Evolutionary conservation across 139 green algal species (phyloP).

Genomic region (Micractinium sp.): DNA sequence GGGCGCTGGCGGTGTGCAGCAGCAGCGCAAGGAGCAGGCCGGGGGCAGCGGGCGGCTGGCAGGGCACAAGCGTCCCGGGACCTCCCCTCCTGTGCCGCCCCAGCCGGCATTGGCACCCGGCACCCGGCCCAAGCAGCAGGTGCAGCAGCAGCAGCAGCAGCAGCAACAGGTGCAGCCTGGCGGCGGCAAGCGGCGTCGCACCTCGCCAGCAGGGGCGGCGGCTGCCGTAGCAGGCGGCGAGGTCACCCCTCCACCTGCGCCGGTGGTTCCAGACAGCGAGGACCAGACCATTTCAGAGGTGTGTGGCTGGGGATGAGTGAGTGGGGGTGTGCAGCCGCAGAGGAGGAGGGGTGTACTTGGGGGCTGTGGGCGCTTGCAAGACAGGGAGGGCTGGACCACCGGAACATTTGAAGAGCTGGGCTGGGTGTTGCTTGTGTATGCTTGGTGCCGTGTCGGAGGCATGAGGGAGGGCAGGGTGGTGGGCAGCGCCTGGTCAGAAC

Average conservation of each 20-base stretch:
- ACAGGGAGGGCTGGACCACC: too few relatives aligned
- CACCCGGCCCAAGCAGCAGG: background rate
- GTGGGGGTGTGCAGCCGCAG: too few relatives aligned
- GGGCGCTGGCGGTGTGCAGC: background rate
- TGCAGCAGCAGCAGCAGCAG: background rate
- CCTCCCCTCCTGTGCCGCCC: background rate
- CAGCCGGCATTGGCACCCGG: background rate
- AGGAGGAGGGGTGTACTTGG: too few relatives aligned
- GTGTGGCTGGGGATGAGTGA: background rate
- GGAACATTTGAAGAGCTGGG: too few relatives aligned
- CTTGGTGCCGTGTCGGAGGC: too few relatives aligned
- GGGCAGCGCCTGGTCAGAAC: too few relatives aligned
- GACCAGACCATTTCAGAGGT: slow-evolving; percentile 31
- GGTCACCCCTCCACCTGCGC: background rate
- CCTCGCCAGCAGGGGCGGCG: background rate
- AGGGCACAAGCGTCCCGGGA: background rate
- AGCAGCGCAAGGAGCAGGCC: background rate
- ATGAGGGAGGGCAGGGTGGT: too few relatives aligned
- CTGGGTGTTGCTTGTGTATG: too few relatives aligned
- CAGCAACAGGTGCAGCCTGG: background rate
- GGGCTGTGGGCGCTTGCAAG: too few relatives aligned
- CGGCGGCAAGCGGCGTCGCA: slow-evolving; percentile 18
- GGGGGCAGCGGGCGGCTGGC: background rate
- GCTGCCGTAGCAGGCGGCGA: background rate
- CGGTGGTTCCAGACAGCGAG: slow-evolving; percentile 10